Base-by-base conservation (phyloP, 1,284 basidiomycete species). In the Acaromyces ingoldii region DNA sequence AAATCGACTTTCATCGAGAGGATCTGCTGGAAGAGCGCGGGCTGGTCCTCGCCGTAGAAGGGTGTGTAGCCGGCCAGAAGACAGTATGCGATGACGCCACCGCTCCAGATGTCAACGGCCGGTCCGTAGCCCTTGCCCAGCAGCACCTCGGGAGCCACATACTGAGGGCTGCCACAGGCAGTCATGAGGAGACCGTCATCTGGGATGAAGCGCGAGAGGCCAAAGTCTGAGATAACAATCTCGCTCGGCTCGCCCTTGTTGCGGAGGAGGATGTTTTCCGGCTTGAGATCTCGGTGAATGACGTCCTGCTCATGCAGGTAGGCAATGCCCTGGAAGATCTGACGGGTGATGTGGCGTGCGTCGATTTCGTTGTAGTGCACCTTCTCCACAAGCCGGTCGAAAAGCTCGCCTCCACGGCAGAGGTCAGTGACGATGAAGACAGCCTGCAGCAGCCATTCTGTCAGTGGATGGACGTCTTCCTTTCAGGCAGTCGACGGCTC, bases 401-500 rank as follows among this genome's bases (percentile, higher is more conserved):
- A 74, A 37, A 75, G 61, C 49, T 75, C 72, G 34, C 70, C 73
- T 17, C 70, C 72, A 11, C 49, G 48, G 60, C 70, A 75, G 19
- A 71, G 57, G 47, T 75, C 73, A 6, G 67, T 75, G 21, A 74
- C 66, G 50, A 75, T 67, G 36, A 75, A 74, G 50, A 75, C 60
- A 9, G 56, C 73, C 45, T 30, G 29, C 29, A 13, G 13, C 29
- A 13, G 29, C 29, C 29, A 7, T n/a, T n/a, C n/a, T 13, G 29
- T 30, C 29, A 30, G 29, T 30, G 29, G n/a, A n/a, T n/a, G n/a
- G n/a, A n/a, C n/a, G n/a, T n/a, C n/a, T n/a, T n/a, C n/a, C n/a
- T n/a, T n/a, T n/a, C n/a, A n/a, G n/a, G n/a, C n/a, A n/a, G n/a
- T n/a, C n/a, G n/a, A n/a, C n/a, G n/a, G 13, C 29, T 6, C 29